Percentiles rank a stretch among this genome's conserved stretches.
Conservation (phyloP, 345 rosid genomes). For the Leavenworthia alabamica region DNA sequence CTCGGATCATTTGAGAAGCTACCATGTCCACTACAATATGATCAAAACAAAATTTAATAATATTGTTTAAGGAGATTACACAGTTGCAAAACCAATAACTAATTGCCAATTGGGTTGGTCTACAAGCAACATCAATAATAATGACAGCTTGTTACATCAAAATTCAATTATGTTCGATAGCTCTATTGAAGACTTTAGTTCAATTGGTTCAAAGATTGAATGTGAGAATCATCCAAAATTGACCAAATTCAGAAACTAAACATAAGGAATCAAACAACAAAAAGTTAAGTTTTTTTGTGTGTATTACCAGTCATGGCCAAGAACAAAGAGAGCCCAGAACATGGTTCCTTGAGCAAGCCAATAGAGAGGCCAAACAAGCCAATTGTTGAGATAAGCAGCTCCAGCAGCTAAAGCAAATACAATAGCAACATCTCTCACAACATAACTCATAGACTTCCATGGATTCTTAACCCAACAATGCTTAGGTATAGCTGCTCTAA, state of each 20-base stretch:
- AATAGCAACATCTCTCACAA: conserved; percentile 59
- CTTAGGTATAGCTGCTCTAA: conserved; percentile 76
- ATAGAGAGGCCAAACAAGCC: conserved; percentile 87
- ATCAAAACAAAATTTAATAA: not conserved
- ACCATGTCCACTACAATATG: conserved; percentile 69
- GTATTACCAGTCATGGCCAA: conserved; percentile 88
- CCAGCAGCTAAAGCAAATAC: conserved; percentile 71
- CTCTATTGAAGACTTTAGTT: not conserved
- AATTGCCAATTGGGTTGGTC: not conserved
- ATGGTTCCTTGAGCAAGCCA: conserved; percentile 92
- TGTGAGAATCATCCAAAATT: conserved; percentile 9
- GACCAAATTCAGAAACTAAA: conserved; percentile 14
- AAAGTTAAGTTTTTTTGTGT: not conserved
- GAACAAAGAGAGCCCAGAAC: conserved; percentile 98
- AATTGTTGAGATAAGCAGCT: conserved; percentile 59
- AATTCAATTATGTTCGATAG: not conserved
- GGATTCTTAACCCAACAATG: conserved; percentile 92
- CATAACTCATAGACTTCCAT: conserved; percentile 74
- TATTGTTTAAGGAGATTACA: not conserved
- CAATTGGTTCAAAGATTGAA: conserved; percentile 5
- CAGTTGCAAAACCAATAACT: not conserved
- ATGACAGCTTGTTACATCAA: not conserved
- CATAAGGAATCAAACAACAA: not conserved
- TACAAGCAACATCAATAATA: conserved; percentile 10
- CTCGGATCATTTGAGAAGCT: conserved; percentile 71